These are phyloP conservation scores for Apiosordaria backusii DNA, from an alignment of 495 filamentous ascomycete species.

Conservation along the genomic window DNA sequence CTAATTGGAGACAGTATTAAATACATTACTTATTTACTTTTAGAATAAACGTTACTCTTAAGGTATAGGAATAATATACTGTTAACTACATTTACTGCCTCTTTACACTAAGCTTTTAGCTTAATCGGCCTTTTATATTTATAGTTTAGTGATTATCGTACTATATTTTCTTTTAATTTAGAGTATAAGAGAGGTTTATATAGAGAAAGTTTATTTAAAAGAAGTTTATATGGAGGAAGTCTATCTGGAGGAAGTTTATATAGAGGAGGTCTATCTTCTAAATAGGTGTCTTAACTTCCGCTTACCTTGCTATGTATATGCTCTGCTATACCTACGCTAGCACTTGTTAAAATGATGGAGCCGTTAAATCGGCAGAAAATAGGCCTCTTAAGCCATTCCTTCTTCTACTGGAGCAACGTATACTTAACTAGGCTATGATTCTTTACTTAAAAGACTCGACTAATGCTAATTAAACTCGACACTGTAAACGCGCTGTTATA, in stretches of 20 bases:
- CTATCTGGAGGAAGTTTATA: no score
- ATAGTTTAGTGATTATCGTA: constrained; percentile 20
- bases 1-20: constrained; percentile 14
- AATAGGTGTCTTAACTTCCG: no score
- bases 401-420: constrained; percentile 27
- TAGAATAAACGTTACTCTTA: constrained; percentile 12
- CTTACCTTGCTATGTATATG: background rate
- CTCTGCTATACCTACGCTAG: no score
- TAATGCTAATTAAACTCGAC: constrained; percentile 15
- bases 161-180: constrained; percentile 23
- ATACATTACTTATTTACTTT: constrained; percentile 5
- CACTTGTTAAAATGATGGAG: no score
- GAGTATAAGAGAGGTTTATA: constrained; percentile 20
- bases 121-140: constrained; percentile 15
- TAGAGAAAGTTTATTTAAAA: no score
- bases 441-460: constrained; percentile 24
- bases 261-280: no score
- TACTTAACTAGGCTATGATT: constrained; percentile 24
- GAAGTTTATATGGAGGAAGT: no score
- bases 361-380: constrained; percentile 20
- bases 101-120: constrained; percentile 19
- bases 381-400: constrained; percentile 28
- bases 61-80: constrained; percentile 18
- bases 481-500: constrained; percentile 16
- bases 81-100: constrained; percentile 19